phyloP scores from a whole-genome alignment of 768 basidiomycete species.

The Lactarius psammicola region DNA sequence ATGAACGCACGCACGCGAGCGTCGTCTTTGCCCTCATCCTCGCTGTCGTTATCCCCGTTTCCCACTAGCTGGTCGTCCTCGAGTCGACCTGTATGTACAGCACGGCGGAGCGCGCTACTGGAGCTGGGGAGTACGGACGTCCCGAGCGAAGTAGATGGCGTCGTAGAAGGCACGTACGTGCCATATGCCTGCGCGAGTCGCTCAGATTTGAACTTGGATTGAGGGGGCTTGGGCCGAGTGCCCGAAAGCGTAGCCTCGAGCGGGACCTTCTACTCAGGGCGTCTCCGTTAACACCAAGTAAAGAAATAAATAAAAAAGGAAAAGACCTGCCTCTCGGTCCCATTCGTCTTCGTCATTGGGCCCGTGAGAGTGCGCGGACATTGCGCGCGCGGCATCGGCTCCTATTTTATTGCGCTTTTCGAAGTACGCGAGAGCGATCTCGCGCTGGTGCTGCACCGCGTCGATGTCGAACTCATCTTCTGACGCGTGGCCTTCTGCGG shows the following conservation, averaged over 20 bases:
- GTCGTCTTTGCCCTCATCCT: conserved; percentile 31
- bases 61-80: conserved; percentile 34
- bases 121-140: conserved; percentile 35
- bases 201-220: conserved; percentile 67
- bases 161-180: conserved; percentile 22
- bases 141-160: conserved; percentile 35
- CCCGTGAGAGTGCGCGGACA: conserved; percentile 47
- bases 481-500: conserved; percentile 41
- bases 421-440: conserved; percentile 71
- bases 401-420: conserved; percentile 58
- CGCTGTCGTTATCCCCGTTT: conserved; percentile 35
- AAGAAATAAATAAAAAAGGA: conserved; percentile 4
- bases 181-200: conserved; percentile 32
- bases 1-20: conserved; percentile 31
- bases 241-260: conserved; percentile 43
- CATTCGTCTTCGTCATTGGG: conserved; percentile 40
- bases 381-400: conserved; percentile 49
- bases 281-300: not conserved
- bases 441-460: conserved; percentile 65
- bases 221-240: conserved; percentile 45
- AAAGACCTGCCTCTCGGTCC: conserved; percentile 44
- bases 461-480: conserved; percentile 60
- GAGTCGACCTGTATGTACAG: conserved; percentile 35
- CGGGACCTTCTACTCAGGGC: conserved; percentile 42
- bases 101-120: conserved; percentile 30